phyloP scores from a whole-genome alignment of 202 grass and related monocot genomes.

The Panicum hallii region DNA sequence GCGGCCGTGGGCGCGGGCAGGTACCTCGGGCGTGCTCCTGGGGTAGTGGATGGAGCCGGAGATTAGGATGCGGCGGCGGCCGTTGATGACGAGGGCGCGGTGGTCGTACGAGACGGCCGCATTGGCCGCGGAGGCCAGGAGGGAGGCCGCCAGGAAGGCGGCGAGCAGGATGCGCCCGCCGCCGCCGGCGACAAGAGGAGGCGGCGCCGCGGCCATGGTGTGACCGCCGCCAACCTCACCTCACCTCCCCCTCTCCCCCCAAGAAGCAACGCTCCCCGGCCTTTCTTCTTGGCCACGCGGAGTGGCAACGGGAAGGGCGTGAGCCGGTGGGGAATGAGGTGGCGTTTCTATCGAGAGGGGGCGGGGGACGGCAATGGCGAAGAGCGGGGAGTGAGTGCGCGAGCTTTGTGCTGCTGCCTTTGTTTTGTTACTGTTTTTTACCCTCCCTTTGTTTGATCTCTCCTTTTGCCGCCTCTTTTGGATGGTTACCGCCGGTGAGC shows the following conservation, averaged over 20 bases:
- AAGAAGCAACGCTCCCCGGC: background rate
- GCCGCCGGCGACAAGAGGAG: background rate
- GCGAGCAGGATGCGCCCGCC: slow-evolving; percentile 21
- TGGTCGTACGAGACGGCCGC: slow-evolving; percentile 74
- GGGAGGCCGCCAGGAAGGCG: slow-evolving; percentile 15
- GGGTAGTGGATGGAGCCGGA: slow-evolving; percentile 91
- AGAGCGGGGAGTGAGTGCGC: background rate
- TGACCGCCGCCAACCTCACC: background rate
- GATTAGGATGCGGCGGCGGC: slow-evolving; percentile 72
- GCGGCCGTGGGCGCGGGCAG: background rate
- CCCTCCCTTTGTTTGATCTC: slow-evolving; percentile 21
- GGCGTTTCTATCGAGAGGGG: slow-evolving; percentile 24
- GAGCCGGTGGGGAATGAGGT: no score
- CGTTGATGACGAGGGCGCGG: slow-evolving; percentile 74
- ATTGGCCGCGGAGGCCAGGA: slow-evolving; percentile 24
- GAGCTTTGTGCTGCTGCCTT: slow-evolving; percentile 23
- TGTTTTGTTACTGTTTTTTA: background rate
- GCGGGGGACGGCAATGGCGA: slow-evolving; percentile 32
- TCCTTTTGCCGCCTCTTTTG: slow-evolving; percentile 31
- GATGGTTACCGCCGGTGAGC: slow-evolving; percentile 10
- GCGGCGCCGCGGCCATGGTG: slow-evolving; percentile 5
- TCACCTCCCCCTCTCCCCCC: background rate
- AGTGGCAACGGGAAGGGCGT: slow-evolving; percentile 33
- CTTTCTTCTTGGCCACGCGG: slow-evolving; percentile 28
- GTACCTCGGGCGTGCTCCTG: slow-evolving; percentile 65